phyloP scores from a whole-genome alignment of 345 rosid species.

The Murraya koenigii region DNA sequence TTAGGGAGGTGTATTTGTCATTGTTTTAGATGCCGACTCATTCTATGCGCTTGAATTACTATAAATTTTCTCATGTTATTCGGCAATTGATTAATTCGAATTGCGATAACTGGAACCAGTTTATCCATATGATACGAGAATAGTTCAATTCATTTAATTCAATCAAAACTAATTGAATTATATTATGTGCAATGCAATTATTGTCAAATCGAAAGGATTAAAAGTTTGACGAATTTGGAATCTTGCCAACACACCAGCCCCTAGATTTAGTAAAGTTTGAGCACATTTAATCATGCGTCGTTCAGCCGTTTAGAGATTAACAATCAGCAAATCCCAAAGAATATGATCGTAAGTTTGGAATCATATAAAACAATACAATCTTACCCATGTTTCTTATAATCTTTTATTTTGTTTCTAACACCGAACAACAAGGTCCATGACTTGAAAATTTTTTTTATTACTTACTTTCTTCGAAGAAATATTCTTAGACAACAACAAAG shows the following conservation, averaged over 20 bases:
- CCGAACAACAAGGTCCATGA: not conserved
- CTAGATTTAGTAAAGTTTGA: not conserved
- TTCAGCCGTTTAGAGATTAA: not conserved
- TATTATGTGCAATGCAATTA: not conserved
- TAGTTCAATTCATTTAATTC: not conserved
- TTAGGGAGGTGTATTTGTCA: too few relatives aligned
- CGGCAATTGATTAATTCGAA: too few relatives aligned
- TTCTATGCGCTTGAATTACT: too few relatives aligned
- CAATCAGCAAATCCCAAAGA: not conserved
- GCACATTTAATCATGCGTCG: not conserved
- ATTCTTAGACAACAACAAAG: not conserved
- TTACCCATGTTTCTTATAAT: not conserved
- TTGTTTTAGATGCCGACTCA: too few relatives aligned
- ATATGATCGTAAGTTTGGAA: not conserved
- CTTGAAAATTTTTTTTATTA: not conserved
- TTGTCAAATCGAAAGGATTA: not conserved
- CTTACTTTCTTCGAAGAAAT: not conserved
- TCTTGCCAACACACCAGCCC: not conserved
- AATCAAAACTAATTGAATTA: not conserved
- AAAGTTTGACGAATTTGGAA: not conserved
- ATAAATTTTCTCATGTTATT: too few relatives aligned
- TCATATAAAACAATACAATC: not conserved
- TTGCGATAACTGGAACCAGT: not conserved
- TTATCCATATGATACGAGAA: too few relatives aligned
- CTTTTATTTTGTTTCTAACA: not conserved